phyloP scores from a whole-genome alignment of 164 flowering plant species.

The Stephania japonica region DNA sequence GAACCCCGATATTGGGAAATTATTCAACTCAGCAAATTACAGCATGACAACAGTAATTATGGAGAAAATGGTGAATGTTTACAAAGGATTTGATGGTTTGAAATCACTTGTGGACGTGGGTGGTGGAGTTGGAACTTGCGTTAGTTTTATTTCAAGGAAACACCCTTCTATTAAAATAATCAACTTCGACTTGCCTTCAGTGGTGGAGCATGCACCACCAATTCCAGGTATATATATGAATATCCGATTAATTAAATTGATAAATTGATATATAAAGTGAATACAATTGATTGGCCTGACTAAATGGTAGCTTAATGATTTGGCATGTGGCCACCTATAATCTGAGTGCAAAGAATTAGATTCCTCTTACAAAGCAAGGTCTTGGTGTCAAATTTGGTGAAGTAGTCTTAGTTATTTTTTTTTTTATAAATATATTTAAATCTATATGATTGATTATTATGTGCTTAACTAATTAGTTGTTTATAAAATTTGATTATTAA shows the following conservation, averaged over 20 bases:
- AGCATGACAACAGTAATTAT: slow-evolving; percentile 17
- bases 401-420: too few species aligned
- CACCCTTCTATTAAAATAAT: slow-evolving; percentile 25
- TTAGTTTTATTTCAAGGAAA: slow-evolving; percentile 15
- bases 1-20: slow-evolving; percentile 19
- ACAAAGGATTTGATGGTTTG: slow-evolving; percentile 30
- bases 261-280: too few species aligned
- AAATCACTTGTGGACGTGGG: slow-evolving; percentile 26
- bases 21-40: slow-evolving; percentile 26
- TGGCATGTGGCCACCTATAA: too few species aligned
- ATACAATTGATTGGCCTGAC: too few species aligned
- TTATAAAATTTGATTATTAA: too few species aligned
- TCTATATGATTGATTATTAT: too few species aligned
- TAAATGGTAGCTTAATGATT: too few species aligned
- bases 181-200: slow-evolving; percentile 22
- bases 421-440: too few species aligned
- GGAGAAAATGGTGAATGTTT: slow-evolving; percentile 20
- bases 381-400: too few species aligned
- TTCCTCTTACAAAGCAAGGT: too few species aligned
- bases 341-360: too few species aligned
- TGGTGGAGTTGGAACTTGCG: slow-evolving; percentile 25
- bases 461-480: too few species aligned
- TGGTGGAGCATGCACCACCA: not conserved
- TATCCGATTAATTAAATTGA: not conserved
- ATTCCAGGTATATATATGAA: slow-evolving; percentile 8